Evolutionary conservation across 2,329 filamentous ascomycete species (phyloP), one percentile per base, ranked within the genome.

Genomic region (Rosellinia necatrix): DNA sequence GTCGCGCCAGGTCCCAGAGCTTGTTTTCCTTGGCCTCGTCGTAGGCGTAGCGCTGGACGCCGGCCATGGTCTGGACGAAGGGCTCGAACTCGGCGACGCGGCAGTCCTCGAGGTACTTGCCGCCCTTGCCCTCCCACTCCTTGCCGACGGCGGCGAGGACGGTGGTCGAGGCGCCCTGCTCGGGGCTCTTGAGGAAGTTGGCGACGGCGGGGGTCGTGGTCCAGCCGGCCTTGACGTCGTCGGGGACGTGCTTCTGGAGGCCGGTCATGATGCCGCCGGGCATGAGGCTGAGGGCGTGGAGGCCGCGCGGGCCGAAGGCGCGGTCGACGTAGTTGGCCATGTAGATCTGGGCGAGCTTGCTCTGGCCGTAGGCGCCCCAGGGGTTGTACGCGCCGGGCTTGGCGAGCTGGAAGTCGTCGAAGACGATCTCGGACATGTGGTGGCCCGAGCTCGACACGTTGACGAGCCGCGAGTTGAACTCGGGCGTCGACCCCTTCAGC

Each of bases 271-370:
- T 59, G 12, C 53, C 57, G 2, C 57, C 57, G 3, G 57, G 57
- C 53, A 56, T 56, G 17, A 56, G 47, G 30, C 70, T 72, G 4
- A 70, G 66, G 2, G 69, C 77, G 46, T 77, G 76, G 0, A 81
- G 54, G 19, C 75, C 73, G 6, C 64, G 57, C 1, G 63, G 22
- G 1, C 74, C 76, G 53, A 77, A 79, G 1, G 70, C 69, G 6
- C 78, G 72, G 30, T 81, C 78, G 13, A 82, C 72, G 48, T 78
- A 71, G 59, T 76, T 79, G 8, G 78, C 72, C 61, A 77, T 74
- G 54, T 72, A 78, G 32, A 81, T 74, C 56, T 76, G 78, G 1
- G 78, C 75, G 0, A 71, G 69, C 59, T 81, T 82, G 30, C 65
- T 64, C 50, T 78, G 71, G 0, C 71, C 75, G 58, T 81, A 64